These are phyloP conservation scores for Tulasnella sp. DNA, from an alignment of 768 basidiomycete species.

Conservation along the genomic window DNA sequence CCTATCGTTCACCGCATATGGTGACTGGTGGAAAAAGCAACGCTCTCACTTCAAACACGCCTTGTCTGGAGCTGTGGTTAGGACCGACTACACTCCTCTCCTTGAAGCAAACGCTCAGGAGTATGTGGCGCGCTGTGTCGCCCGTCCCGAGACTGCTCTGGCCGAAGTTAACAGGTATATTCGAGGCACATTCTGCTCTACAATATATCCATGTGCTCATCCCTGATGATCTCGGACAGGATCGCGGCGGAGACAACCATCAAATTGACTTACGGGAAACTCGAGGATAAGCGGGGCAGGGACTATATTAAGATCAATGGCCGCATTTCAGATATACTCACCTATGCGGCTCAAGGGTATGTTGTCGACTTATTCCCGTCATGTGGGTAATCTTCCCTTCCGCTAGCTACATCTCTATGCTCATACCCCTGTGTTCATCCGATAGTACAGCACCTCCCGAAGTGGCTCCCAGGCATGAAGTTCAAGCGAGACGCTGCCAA, in stretches of 20 bases:
- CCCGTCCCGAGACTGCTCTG: not conserved
- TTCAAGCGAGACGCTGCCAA: slow-evolving; percentile 4
- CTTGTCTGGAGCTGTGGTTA: not conserved
- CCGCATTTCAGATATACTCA: not conserved
- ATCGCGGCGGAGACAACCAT: not conserved
- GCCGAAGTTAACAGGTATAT: not conserved
- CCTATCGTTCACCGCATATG: not conserved
- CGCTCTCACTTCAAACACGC: not conserved
- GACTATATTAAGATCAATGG: not conserved
- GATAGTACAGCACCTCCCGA: slow-evolving; percentile 15
- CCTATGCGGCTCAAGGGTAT: not conserved
- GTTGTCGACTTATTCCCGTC: slow-evolving; percentile 16
- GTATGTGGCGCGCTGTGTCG: not conserved
- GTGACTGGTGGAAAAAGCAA: not conserved
- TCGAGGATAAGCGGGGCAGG: not conserved
- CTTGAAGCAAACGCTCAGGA: not conserved
- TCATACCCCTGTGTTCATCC: too few species aligned
- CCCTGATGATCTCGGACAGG: not conserved
- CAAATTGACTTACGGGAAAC: slow-evolving; percentile 2
- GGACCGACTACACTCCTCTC: not conserved
- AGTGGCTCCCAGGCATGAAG: slow-evolving; percentile 19
- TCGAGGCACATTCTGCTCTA: not conserved
- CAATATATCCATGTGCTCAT: not conserved
- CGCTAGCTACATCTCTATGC: too few species aligned
- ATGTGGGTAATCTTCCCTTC: not conserved